phyloP scores from a whole-genome alignment of 306 rosid genomes.

The Cucurbita maxima region DNA sequence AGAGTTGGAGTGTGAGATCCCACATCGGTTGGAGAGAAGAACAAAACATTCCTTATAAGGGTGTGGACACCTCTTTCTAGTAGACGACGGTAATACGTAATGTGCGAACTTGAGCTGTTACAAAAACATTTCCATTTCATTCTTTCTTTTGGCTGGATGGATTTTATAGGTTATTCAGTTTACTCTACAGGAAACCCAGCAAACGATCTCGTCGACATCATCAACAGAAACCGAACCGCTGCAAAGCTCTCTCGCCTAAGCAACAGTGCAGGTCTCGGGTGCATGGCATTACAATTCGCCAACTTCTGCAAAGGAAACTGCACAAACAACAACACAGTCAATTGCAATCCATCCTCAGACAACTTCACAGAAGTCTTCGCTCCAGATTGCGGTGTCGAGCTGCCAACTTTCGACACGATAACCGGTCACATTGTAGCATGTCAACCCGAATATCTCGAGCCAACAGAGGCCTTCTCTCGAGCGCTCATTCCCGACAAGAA shows the following conservation, averaged over 20 bases:
- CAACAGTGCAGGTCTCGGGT: conserved; percentile 77
- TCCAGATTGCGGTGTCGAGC: conserved; percentile 83
- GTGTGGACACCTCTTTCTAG: too few relatives aligned
- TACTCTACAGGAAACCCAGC: conserved; percentile 71
- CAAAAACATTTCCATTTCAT: not conserved
- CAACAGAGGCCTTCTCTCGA: conserved; percentile 36
- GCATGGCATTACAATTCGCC: conserved; percentile 81
- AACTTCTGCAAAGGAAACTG: conserved; percentile 71
- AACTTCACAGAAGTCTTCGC: conserved; percentile 84
- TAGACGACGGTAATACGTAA: too few relatives aligned
- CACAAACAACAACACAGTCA: conserved; percentile 33
- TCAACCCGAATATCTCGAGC: conserved; percentile 51
- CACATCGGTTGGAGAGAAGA: too few relatives aligned
- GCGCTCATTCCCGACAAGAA: conserved; percentile 39
- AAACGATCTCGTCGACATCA: conserved; percentile 48
- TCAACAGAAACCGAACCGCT: conserved; percentile 66
- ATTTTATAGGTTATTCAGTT: not conserved
- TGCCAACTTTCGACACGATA: conserved; percentile 68
- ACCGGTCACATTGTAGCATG: conserved; percentile 60
- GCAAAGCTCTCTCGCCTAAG: conserved; percentile 43
- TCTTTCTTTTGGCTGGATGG: not conserved
- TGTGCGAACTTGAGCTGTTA: too few relatives aligned
- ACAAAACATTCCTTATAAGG: too few relatives aligned
- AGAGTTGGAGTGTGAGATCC: not conserved
- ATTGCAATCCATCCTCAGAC: conserved; percentile 70